These are phyloP conservation scores for Gossypium raimondii DNA, from an alignment of 345 rosid genomes.

Conservation along the genomic window DNA sequence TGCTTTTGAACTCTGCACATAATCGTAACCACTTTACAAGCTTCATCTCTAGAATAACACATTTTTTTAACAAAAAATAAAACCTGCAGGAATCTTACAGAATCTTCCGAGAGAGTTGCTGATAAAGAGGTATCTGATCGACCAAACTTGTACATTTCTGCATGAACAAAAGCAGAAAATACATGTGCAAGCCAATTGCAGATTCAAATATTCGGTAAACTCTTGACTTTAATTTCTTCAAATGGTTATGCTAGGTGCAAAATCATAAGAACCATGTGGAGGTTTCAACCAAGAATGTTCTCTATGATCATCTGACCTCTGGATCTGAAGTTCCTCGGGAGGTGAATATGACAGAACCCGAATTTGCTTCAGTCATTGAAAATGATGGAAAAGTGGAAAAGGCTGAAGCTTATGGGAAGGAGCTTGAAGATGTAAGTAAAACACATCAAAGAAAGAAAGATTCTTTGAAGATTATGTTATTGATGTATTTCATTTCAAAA, in stretches of 20 bases:
- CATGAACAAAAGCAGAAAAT: constrained; percentile 4
- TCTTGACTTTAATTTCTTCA: constrained; percentile 9
- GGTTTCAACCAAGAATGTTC: constrained; percentile 22
- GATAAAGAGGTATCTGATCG: constrained; percentile 40
- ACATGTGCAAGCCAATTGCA: neutral
- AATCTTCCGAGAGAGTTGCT: constrained; percentile 28
- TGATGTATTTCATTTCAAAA: neutral
- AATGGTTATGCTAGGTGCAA: constrained; percentile 34
- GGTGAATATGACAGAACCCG: constrained; percentile 37
- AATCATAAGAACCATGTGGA: constrained; percentile 27
- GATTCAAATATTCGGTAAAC: neutral
- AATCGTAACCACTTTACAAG: constrained; percentile 4
- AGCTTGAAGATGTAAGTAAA: constrained; percentile 75
- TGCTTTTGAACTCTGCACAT: constrained; percentile 5
- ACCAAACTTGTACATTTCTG: constrained; percentile 9
- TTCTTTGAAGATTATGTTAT: neutral
- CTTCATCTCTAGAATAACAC: constrained; percentile 4
- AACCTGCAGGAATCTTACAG: constrained; percentile 34
- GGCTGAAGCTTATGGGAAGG: constrained; percentile 77
- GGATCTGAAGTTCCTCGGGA: constrained; percentile 29
- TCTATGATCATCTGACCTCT: constrained; percentile 21
- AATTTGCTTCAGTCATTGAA: constrained; percentile 35
- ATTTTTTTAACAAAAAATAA: constrained; percentile 7
- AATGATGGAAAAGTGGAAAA: constrained; percentile 49
- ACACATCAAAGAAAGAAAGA: neutral